Percentiles rank a stretch among this genome's conserved stretches.
Evolutionary conservation across 768 basidiomycete species (phyloP).

Genomic region (Auricularia cornea): DNA sequence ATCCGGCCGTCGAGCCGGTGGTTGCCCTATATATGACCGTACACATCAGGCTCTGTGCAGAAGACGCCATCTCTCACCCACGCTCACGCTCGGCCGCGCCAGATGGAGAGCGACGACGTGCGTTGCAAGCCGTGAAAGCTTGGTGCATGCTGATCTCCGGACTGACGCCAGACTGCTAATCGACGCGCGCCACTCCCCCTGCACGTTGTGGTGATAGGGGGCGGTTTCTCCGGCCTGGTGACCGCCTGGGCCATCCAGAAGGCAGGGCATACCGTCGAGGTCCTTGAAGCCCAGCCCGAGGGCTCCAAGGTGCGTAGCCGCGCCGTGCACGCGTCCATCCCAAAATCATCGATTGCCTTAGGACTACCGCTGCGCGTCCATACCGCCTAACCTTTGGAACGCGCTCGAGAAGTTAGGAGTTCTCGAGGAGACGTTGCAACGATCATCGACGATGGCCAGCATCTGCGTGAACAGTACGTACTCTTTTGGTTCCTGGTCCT

Average conservation of each 20-base stretch:
- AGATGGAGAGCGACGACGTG: too few species aligned
- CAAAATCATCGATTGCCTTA: neutral
- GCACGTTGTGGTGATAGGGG: neutral
- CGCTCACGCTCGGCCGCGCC: too few species aligned
- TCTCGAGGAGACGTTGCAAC: neutral
- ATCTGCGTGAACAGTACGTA: too few species aligned
- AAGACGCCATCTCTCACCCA: too few species aligned
- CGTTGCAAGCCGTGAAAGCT: too few species aligned
- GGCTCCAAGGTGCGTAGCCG: neutral
- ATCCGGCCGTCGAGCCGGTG: too few species aligned
- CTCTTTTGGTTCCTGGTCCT: neutral
- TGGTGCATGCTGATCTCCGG: too few species aligned
- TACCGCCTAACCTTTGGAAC: neutral
- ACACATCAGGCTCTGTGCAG: too few species aligned
- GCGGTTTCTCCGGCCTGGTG: neutral
- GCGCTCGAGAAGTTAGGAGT: neutral
- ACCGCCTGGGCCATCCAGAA: neutral
- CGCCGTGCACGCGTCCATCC: neutral
- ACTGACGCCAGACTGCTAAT: too few species aligned
- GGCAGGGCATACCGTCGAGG: neutral
- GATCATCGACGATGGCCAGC: neutral
- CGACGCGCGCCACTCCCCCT: neutral
- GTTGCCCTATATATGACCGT: too few species aligned
- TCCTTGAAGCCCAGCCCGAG: neutral
- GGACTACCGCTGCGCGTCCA: neutral